Conservation (phyloP, 2,329 filamentous ascomycete species). For the Penicillium expansum region DNA sequence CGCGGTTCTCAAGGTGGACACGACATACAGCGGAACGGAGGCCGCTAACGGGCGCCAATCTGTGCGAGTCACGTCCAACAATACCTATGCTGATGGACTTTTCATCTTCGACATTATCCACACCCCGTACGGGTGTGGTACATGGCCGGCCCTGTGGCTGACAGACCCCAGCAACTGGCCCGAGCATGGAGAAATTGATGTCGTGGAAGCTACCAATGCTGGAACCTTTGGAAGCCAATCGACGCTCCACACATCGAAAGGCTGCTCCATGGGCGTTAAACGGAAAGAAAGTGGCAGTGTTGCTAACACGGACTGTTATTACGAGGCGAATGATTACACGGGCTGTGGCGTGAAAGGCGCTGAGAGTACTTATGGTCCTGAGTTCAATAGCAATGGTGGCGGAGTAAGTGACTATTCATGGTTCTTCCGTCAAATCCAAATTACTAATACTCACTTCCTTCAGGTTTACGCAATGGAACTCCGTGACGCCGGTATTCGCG, state of each 20-base stretch:
- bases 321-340: constrained; percentile 52
- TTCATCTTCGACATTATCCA: constrained; percentile 66
- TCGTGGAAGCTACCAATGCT: constrained; percentile 59
- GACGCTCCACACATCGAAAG: constrained; percentile 58
- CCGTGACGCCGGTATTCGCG: constrained; percentile 60
- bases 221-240: constrained; percentile 56
- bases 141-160: constrained; percentile 67
- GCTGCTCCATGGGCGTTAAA: constrained; percentile 53
- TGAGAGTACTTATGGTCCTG: constrained; percentile 49
- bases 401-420: constrained; percentile 38
- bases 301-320: constrained; percentile 51
- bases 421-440: neutral
- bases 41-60: constrained; percentile 55
- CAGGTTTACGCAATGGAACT: constrained; percentile 62
- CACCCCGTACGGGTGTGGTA: constrained; percentile 61
- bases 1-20: constrained; percentile 54
- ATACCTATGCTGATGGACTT: constrained; percentile 58
- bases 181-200: constrained; percentile 61
- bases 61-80: constrained; percentile 61
- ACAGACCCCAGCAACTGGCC: constrained; percentile 62
- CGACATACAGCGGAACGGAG: constrained; percentile 54
- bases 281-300: constrained; percentile 53
- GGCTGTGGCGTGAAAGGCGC: constrained; percentile 57
- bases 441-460: neutral
- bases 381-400: constrained; percentile 56